These are phyloP conservation scores for Colletotrichum paranaense DNA, from an alignment of 2,329 filamentous ascomycete genomes.

Conservation along the genomic window DNA sequence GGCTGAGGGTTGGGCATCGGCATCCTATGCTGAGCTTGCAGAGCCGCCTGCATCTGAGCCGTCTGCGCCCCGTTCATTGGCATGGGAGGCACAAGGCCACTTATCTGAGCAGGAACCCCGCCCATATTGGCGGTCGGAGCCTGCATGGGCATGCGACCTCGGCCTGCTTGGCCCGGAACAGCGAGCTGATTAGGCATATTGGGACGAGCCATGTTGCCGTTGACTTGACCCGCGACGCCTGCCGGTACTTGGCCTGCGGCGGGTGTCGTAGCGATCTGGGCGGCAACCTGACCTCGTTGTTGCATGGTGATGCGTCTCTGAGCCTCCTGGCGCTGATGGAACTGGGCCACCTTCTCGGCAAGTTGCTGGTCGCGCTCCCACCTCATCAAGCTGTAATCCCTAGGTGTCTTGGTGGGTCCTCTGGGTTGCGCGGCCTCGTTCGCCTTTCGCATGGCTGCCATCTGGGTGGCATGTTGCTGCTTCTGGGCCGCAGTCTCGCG, in stretches of 20 bases:
- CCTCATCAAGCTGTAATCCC: constrained; percentile 90
- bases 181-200: constrained; percentile 58
- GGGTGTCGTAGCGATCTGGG: constrained; percentile 57
- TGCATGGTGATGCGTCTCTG: constrained; percentile 61
- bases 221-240: constrained; percentile 38
- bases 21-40: constrained; percentile 69
- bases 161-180: constrained; percentile 55
- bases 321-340: constrained; percentile 69
- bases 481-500: constrained; percentile 88
- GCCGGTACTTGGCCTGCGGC: constrained; percentile 41
- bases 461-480: constrained; percentile 81
- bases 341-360: constrained; percentile 68
- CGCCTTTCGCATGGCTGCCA: constrained; percentile 84
- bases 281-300: constrained; percentile 53
- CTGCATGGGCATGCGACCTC: constrained; percentile 66
- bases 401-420: constrained; percentile 77
- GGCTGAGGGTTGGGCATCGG: constrained; percentile 60
- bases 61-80: constrained; percentile 75
- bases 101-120: constrained; percentile 60
- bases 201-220: constrained; percentile 49
- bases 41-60: constrained; percentile 73
- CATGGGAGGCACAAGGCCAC: constrained; percentile 63
- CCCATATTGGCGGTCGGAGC: constrained; percentile 63
- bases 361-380: constrained; percentile 83
- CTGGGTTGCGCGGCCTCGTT: constrained; percentile 69